A percentile compares a stretch with the other conserved stretches of the same genome.
Evolutionary conservation across 306 rosid species (phyloP).

Genomic region (Rubus parviflorus): DNA sequence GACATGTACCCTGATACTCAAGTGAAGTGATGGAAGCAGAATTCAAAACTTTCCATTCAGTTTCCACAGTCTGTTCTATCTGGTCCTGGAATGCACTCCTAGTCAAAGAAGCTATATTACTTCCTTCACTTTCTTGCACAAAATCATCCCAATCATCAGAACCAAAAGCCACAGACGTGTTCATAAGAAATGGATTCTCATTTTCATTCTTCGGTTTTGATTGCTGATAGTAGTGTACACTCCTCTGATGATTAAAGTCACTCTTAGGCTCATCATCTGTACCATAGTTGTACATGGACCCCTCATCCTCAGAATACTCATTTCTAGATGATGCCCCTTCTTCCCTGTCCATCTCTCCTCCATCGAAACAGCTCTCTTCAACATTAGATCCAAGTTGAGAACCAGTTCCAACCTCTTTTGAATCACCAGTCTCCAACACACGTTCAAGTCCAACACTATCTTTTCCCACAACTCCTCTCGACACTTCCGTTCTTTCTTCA

Average conservation of each 20-base stretch:
- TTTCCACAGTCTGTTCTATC: constrained; percentile 25
- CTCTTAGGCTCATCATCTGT: constrained; percentile 39
- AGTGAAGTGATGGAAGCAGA: constrained; percentile 19
- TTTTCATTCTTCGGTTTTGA: constrained; percentile 45
- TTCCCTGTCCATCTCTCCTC: constrained; percentile 35
- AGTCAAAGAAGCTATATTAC: constrained; percentile 21
- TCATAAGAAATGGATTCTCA: constrained; percentile 70
- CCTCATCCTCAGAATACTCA: constrained; percentile 73
- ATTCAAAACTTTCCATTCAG: constrained; percentile 17
- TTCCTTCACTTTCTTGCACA: constrained; percentile 40
- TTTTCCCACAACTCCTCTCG: constrained; percentile 14
- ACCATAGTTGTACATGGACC: constrained; percentile 58
- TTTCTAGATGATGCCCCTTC: constrained; percentile 40
- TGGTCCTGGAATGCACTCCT: constrained; percentile 29
- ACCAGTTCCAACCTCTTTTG: constrained; percentile 27
- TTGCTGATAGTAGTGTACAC: constrained; percentile 23
- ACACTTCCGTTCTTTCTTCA: constrained; percentile 17
- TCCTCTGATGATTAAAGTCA: constrained; percentile 29
- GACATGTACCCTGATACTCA: constrained; percentile 22
- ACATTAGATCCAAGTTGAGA: constrained; percentile 9
- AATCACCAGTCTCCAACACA: constrained; percentile 9
- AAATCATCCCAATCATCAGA: constrained; percentile 78
- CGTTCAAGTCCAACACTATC: constrained; percentile 19
- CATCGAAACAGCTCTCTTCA: constrained; percentile 29
- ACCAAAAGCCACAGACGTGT: constrained; percentile 85